Evolutionary conservation across 2,329 filamentous ascomycete species (phyloP).

Genomic region (Cordyceps cateniannulata): DNA sequence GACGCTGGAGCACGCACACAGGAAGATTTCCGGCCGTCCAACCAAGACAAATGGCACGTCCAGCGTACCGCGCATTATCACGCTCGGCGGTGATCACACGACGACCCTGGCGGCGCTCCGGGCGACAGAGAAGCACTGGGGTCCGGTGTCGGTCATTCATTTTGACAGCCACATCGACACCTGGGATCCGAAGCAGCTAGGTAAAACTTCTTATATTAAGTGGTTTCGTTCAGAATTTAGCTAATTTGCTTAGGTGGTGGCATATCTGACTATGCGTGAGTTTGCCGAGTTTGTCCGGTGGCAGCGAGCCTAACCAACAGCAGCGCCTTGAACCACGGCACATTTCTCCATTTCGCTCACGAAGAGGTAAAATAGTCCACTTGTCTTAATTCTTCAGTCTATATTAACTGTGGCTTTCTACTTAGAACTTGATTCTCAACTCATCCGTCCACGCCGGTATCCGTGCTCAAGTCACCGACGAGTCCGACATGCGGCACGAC

Average conservation of each 20-base stretch:
- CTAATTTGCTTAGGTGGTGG: constrained; percentile 13
- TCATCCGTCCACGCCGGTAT: constrained; percentile 71
- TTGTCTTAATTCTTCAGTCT: not conserved
- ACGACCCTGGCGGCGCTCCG: constrained; percentile 60
- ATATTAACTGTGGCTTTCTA: no score
- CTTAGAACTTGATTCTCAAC: constrained; percentile 54
- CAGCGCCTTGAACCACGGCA: constrained; percentile 21
- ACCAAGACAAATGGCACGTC: constrained; percentile 13
- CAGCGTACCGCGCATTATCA: constrained; percentile 39
- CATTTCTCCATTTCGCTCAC: constrained; percentile 21
- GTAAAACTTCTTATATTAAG: constrained; percentile 7
- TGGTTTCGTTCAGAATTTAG: no score
- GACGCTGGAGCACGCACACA: constrained; percentile 19
- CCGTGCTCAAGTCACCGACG: constrained; percentile 60
- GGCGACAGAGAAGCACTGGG: constrained; percentile 53
- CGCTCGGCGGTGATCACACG: constrained; percentile 65
- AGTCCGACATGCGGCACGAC: constrained; percentile 19
- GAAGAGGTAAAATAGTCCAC: constrained; percentile 13
- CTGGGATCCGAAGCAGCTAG: constrained; percentile 18
- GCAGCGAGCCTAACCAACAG: not conserved
- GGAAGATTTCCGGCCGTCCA: constrained; percentile 13
- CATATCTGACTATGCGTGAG: constrained; percentile 18
- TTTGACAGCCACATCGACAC: constrained; percentile 54
- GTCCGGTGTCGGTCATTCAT: constrained; percentile 60
- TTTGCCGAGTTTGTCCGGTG: not conserved